Evolutionary conservation across 495 filamentous ascomycete genomes (phyloP).

Genomic region (Chaetomium fimeti): DNA sequence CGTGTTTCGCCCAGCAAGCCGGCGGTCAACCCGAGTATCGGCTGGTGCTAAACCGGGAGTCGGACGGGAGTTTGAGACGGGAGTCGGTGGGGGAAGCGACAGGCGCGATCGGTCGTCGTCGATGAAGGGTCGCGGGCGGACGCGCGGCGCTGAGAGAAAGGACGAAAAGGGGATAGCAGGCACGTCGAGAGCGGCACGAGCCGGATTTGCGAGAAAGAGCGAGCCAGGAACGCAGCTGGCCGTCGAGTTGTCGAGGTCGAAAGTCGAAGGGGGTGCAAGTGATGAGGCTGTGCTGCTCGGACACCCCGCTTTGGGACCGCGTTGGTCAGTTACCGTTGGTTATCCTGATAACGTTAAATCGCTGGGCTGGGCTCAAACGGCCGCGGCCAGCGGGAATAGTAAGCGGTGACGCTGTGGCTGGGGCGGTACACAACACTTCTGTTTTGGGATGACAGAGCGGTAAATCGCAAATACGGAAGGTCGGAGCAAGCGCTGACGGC

Average conservation of each 20-base stretch:
- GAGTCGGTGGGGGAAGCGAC: background rate
- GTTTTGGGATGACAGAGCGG: background rate
- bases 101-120: background rate
- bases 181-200: conserved; percentile 18
- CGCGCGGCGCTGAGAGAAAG: conserved; percentile 16
- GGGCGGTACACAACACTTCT: background rate
- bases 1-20: conserved; percentile 23
- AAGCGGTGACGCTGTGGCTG: conserved; percentile 14
- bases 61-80: background rate
- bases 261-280: conserved; percentile 20
- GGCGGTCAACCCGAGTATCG: conserved; percentile 11
- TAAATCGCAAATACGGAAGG: background rate
- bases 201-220: conserved; percentile 13
- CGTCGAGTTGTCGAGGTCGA: conserved; percentile 11
- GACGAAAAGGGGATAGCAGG: conserved; percentile 11
- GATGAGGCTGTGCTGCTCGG: conserved; percentile 38
- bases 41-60: background rate
- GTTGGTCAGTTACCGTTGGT: background rate
- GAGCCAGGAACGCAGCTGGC: conserved; percentile 19
- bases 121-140: conserved; percentile 13
- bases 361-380: background rate
- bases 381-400: background rate
- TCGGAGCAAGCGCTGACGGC: background rate
- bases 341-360: background rate
- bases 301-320: conserved; percentile 27